These are phyloP conservation scores for Drosera spatulata DNA, from an alignment of 179 eudicot species.

Conservation along the genomic window DNA sequence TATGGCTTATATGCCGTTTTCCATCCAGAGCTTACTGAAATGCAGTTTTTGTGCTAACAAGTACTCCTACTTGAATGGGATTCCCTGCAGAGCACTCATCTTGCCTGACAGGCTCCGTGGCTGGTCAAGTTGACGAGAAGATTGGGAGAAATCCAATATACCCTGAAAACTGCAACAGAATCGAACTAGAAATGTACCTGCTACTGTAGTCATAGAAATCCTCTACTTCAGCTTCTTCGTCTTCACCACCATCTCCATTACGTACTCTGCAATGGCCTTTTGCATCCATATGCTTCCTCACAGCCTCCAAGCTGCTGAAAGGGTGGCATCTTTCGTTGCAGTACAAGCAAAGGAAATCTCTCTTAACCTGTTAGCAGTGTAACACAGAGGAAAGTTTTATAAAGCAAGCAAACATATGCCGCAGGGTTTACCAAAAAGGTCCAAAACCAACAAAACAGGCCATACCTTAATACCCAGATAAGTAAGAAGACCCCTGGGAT, in stretches of 20 bases:
- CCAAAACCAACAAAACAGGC: too few species aligned
- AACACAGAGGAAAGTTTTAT: too few species aligned
- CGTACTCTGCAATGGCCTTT: slow-evolving; percentile 94
- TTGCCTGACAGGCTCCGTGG: too few species aligned
- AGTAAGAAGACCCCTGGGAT: slow-evolving; percentile 78
- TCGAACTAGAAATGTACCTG: slow-evolving; percentile 36
- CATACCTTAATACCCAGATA: slow-evolving; percentile 80
- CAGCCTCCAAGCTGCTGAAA: slow-evolving; percentile 92
- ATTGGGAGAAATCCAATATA: too few species aligned
- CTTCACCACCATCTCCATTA: slow-evolving; percentile 91
- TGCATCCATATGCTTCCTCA: slow-evolving; percentile 95
- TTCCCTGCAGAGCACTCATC: too few species aligned
- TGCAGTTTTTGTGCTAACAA: too few species aligned
- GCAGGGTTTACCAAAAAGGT: too few species aligned
- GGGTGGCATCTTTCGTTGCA: slow-evolving; percentile 90
- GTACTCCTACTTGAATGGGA: too few species aligned
- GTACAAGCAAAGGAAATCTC: slow-evolving; percentile 80
- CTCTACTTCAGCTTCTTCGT: slow-evolving; percentile 90
- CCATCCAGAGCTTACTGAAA: too few species aligned
- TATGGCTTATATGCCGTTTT: too few species aligned
- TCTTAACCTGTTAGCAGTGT: slow-evolving; percentile 42
- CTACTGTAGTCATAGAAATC: slow-evolving; percentile 95
- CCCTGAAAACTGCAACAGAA: neutral
- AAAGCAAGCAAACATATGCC: too few species aligned
- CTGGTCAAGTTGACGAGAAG: too few species aligned